Evolutionary conservation across 805 yeast species (phyloP).

Genomic region (Starmerella floris): DNA sequence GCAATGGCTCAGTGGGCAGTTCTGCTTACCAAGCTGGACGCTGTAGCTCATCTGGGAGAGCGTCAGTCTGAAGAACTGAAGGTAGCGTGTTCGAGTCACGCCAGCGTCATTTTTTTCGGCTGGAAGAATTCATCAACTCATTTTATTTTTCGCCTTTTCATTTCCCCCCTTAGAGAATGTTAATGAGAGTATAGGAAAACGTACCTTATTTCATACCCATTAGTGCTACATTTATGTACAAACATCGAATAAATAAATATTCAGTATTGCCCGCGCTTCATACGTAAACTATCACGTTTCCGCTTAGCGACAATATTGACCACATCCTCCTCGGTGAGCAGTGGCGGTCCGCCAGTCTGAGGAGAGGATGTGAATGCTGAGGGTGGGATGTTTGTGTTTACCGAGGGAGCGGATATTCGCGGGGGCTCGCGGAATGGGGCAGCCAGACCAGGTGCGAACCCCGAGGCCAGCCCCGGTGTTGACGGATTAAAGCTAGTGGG

Average conservation of each 20-base stretch:
- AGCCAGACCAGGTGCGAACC: constrained; percentile 16
- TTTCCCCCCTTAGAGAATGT: too few species aligned
- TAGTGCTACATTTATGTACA: too few species aligned
- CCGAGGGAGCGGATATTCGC: too few species aligned
- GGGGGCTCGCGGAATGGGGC: constrained; percentile 26
- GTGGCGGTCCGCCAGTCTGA: not conserved
- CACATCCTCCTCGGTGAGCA: constrained; percentile 17
- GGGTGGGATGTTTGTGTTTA: not conserved
- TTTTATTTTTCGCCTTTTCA: constrained; percentile 15
- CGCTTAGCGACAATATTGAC: constrained; percentile 38
- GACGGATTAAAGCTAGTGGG: not conserved
- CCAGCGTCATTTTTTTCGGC: constrained; percentile 34
- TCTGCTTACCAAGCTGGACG: constrained; percentile 16
- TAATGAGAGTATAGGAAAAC: too few species aligned
- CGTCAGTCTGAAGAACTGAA: constrained; percentile 51
- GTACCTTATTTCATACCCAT: too few species aligned
- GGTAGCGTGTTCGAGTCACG: constrained; percentile 87
- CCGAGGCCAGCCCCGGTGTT: not conserved
- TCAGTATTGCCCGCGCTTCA: constrained; percentile 31
- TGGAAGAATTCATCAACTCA: too few species aligned
- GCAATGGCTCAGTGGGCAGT: not conserved
- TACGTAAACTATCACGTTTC: constrained; percentile 40
- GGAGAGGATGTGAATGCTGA: not conserved
- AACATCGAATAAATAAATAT: too few species aligned
- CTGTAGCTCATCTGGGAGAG: constrained; percentile 40